A percentile compares a stretch with the other conserved stretches of the same genome.
Evolutionary conservation across 768 basidiomycete genomes (phyloP).

Genomic region (Tephrocybe sp.): DNA sequence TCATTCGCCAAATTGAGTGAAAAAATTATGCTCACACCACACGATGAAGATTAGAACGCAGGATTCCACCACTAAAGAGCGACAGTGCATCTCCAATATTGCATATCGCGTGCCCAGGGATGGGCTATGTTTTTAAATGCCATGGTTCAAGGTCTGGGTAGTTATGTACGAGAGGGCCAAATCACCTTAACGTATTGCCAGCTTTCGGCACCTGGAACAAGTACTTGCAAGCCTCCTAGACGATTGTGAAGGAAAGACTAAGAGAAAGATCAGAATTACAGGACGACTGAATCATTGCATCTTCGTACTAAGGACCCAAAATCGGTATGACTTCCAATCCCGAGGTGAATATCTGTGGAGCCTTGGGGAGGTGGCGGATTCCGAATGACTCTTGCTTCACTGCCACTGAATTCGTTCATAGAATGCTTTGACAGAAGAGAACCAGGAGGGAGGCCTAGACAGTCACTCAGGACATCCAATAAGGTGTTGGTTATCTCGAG

Average conservation of each 20-base stretch:
- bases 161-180: too few relatives aligned
- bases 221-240: constrained; percentile 67
- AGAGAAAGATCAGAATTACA: constrained; percentile 28
- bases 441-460: constrained; percentile 50
- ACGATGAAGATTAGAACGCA: constrained; percentile 21
- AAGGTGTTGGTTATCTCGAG: constrained; percentile 52
- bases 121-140: constrained; percentile 27
- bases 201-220: constrained; percentile 53
- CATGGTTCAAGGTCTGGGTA: not conserved
- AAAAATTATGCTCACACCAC: constrained; percentile 11
- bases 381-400: constrained; percentile 55
- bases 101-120: constrained; percentile 53
- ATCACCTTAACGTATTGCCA: constrained; percentile 74
- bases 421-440: constrained; percentile 42
- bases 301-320: constrained; percentile 62
- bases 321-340: constrained; percentile 62
- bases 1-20: not conserved
- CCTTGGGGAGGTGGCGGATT: constrained; percentile 38
- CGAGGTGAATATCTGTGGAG: constrained; percentile 29
- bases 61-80: constrained; percentile 22
- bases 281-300: constrained; percentile 28
- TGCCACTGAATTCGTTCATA: constrained; percentile 46
- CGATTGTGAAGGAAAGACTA: constrained; percentile 69
- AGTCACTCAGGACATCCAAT: constrained; percentile 55
- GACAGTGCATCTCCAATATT: constrained; percentile 37